Evolutionary conservation across 176 grass and related monocot genomes (phyloP).

Genomic region (Oryza rufipogon): DNA sequence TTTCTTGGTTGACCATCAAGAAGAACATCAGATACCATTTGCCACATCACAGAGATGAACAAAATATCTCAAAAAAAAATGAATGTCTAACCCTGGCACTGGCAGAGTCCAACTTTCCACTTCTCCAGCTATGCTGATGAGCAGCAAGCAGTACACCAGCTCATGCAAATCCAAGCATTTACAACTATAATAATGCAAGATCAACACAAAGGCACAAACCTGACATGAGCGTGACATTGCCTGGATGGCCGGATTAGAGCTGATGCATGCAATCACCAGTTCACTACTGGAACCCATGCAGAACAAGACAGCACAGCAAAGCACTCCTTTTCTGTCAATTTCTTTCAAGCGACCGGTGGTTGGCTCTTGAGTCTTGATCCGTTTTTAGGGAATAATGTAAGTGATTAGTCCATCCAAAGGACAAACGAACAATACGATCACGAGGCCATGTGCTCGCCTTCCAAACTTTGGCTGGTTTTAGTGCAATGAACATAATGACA

Average conservation of each 20-base stretch:
- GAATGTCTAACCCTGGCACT: neutral
- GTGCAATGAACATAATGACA: neutral
- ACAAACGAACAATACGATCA: constrained; percentile 20
- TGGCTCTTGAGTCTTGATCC: constrained; percentile 17
- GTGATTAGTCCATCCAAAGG: neutral
- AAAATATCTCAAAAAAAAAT: too few species aligned
- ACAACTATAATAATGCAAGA: neutral
- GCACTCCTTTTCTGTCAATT: constrained; percentile 20
- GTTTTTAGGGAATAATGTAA: neutral
- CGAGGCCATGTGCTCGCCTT: constrained; percentile 31
- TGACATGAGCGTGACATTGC: constrained; percentile 12
- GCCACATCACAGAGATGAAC: neutral
- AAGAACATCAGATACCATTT: neutral
- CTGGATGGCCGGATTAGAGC: neutral
- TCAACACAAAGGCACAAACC: neutral
- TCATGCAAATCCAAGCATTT: constrained; percentile 12
- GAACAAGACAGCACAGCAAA: constrained; percentile 17
- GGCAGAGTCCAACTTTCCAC: neutral
- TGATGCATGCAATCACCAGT: neutral
- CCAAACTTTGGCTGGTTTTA: neutral
- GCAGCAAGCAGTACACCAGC: neutral
- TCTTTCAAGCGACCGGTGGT: constrained; percentile 20
- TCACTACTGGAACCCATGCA: neutral
- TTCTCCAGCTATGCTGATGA: neutral
- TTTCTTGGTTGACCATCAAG: neutral